phyloP scores from a whole-genome alignment of 305 asterid species.

The Caryopteris hybrid region DNA sequence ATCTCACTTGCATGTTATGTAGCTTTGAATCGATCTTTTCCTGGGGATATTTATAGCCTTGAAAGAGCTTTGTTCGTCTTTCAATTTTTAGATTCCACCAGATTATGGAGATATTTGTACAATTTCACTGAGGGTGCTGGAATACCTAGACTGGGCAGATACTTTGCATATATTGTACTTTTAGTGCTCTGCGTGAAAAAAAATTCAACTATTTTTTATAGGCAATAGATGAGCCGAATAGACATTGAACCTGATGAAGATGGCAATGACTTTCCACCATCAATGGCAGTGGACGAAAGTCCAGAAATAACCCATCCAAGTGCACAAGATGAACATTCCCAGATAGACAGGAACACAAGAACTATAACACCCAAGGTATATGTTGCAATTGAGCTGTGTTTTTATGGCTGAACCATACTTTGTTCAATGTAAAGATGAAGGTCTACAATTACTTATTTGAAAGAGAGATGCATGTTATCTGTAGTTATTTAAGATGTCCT shows the following conservation, averaged over 20 bases:
- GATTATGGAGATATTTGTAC: neutral
- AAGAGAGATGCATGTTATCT: neutral
- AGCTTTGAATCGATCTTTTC: neutral
- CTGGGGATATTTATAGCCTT: neutral
- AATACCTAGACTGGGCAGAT: neutral
- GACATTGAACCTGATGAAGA: conserved; percentile 47
- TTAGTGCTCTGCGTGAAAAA: neutral
- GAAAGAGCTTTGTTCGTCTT: neutral
- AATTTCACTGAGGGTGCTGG: too few relatives aligned
- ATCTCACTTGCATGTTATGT: neutral
- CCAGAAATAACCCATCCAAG: conserved; percentile 29
- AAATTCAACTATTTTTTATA: conserved; percentile 12
- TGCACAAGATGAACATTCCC: conserved; percentile 37
- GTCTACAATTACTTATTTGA: neutral
- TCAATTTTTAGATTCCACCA: neutral
- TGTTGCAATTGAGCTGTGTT: conserved; percentile 3
- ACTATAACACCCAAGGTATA: conserved; percentile 39
- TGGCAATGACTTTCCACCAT: conserved; percentile 25
- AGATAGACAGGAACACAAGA: conserved; percentile 18
- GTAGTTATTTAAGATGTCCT: conserved; percentile 1
- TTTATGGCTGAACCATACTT: conserved; percentile 5
- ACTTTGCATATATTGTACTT: neutral
- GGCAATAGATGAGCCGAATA: conserved; percentile 50
- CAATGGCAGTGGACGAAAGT: conserved; percentile 24
- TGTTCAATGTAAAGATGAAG: neutral